A percentile compares a stretch with the other conserved stretches of the same genome.
Conservation (phyloP, 192 early-diverging fungal species). For the Bifiguratus adelaidae region DNA sequence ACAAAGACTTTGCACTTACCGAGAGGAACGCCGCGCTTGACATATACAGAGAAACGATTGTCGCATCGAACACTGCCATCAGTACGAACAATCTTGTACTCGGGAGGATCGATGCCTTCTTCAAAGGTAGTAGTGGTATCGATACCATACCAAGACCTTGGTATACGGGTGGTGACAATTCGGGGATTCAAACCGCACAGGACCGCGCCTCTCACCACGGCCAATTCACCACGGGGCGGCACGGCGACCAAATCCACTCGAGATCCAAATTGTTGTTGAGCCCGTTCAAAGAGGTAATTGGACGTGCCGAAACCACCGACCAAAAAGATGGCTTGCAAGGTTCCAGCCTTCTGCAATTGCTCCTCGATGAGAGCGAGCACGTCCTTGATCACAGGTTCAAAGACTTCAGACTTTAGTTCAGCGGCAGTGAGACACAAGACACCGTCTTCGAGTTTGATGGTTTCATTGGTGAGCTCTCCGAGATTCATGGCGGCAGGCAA, state of each 20-base stretch:
- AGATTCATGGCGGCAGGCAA: constrained; percentile 36
- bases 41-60: constrained; percentile 34
- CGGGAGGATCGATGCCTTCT: constrained; percentile 31
- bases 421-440: constrained; percentile 29
- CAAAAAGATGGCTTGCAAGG: constrained; percentile 34
- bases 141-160: constrained; percentile 39
- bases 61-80: constrained; percentile 35
- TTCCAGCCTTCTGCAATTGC: constrained; percentile 28
- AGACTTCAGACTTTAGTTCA: constrained; percentile 32
- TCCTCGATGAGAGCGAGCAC: constrained; percentile 33
- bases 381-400: constrained; percentile 42
- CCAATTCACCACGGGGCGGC: constrained; percentile 37
- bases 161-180: constrained; percentile 31
- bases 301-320: constrained; percentile 45
- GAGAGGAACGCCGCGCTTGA: constrained; percentile 18
- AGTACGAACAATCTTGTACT: constrained; percentile 27
- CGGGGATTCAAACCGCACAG: constrained; percentile 39
- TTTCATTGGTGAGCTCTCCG: constrained; percentile 26
- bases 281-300: constrained; percentile 33
- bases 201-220: constrained; percentile 39
- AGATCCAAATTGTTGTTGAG: constrained; percentile 28
- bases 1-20: constrained; percentile 7
- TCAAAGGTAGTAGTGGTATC: constrained; percentile 34
- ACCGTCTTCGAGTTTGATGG: constrained; percentile 33
- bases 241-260: constrained; percentile 35